These are phyloP conservation scores for Fusarium hainanense DNA, from an alignment of 2,329 filamentous ascomycete genomes.

Conservation along the genomic window DNA sequence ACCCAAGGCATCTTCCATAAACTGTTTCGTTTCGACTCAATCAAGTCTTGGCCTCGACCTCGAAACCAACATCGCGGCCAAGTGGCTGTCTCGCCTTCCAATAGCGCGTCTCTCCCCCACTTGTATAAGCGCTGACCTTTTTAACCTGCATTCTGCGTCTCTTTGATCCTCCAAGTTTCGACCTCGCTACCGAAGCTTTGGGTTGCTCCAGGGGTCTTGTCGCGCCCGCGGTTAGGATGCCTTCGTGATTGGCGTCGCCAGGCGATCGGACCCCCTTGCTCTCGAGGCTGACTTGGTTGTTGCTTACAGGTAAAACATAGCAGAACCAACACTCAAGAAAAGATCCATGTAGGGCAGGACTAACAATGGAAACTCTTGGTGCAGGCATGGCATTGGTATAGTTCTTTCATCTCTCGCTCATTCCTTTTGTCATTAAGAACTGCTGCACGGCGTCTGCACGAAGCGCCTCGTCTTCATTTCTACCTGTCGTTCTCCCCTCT, in stretches of 20 bases:
- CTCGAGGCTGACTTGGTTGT: conserved; percentile 34
- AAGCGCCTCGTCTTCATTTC: conserved; percentile 26
- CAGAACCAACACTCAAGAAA: conserved; percentile 38
- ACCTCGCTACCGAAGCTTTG: conserved; percentile 40
- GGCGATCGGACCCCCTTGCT: conserved; percentile 33
- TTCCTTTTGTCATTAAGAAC: conserved; percentile 41
- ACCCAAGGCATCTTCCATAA: conserved; percentile 7
- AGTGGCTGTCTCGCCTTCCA: conserved; percentile 42
- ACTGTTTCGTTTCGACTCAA: conserved; percentile 17
- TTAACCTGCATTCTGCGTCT: conserved; percentile 15
- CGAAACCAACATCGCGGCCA: conserved; percentile 24
- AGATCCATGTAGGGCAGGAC: conserved; percentile 24
- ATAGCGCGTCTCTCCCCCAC: conserved; percentile 41
- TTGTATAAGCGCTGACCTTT: conserved; percentile 43
- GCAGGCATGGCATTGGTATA: conserved; percentile 12
- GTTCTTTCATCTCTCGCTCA: conserved; percentile 14
- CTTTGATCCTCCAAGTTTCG: conserved; percentile 14
- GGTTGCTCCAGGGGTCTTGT: conserved; percentile 32
- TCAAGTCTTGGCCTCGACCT: conserved; percentile 10
- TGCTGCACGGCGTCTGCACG: conserved; percentile 37
- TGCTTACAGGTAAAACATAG: conserved; percentile 24
- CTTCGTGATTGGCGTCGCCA: conserved; percentile 41
- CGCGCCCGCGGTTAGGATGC: conserved; percentile 44
- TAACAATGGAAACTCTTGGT: conserved; percentile 29
- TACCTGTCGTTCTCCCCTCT: conserved; percentile 16